Base-by-base conservation (phyloP, 225 moss, liverwort and hornwort species). In the Rhytidiadelphus loreus region DNA sequence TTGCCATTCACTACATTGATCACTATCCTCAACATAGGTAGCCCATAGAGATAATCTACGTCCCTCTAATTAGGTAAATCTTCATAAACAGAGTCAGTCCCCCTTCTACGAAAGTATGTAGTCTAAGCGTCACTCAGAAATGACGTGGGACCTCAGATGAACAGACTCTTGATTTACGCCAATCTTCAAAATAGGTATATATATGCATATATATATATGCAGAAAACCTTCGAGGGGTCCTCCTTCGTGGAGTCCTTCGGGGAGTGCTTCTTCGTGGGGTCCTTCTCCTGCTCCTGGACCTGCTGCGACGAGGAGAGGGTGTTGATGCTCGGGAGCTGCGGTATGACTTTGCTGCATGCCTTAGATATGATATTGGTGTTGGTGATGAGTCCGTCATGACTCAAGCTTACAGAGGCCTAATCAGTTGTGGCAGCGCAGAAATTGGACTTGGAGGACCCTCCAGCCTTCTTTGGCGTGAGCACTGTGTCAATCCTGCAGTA, bases 351-450 rank as follows among this genome's bases (percentile, higher is more conserved):
- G 69, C 46, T 74, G 43, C 15, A 84, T 76, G 71, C 87, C 91
- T 82, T 15, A 11, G 28, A 79, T 79, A 74, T 53, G 73, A 23
- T 72, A 82, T n/a, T 74, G 72, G 66, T n/a, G 87, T 21, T 64
- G 52, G 59, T 55, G 87, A 66, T 59, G 87, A 82, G 66, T 59
- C 85, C 87, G 87, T 89, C 89, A 92, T 91, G 82, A 74, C 82
- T 74, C 55, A 37, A 55, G 80, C 44, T 66, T 88, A 85, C 83
- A 39, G 65, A 46, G 73, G 61, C 37, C 61, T 84, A 84, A 43
- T 61, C 28, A 50, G 37, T 50, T 83, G 48, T 41, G 68, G 83
- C 74, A 75, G 75, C 15, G 53, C n/a, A 62, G 86, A 28, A 77
- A 83, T 76, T 59, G 39, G 59, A 70, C 70, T 81, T 39, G 82